Base-by-base conservation (phyloP, 2,329 filamentous ascomycete genomes). In the Diaporthe helianthi region DNA sequence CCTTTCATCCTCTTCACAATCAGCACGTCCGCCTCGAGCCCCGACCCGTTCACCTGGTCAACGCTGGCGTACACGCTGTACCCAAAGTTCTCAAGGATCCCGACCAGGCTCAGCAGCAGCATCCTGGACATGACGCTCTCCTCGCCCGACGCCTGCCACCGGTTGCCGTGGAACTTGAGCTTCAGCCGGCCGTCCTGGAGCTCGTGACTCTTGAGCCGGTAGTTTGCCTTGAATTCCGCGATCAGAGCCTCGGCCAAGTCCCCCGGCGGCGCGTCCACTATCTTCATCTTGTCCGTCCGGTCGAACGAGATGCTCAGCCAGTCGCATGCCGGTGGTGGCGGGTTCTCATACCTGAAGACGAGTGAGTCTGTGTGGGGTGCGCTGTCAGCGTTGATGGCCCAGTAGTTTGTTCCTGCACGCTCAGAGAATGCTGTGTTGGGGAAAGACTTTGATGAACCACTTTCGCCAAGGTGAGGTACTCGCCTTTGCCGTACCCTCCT, bases 51-150 rank as follows among this genome's bases (percentile, higher is more conserved):
- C 17, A 36, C 22, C 67, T 80, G 78, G 69, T 80, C 78, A 33
- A 82, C 74, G 69, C 79, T 79, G 1, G 78, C 78, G 73, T 81
- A 81, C 17, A 81, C 74, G 55, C 76, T 78, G 76, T 79, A 82
- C 1, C 80, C 80, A 61, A 78, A 74, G 4, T 72, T 72, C 69
- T 81, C 80, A 31, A 81, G 71, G 17, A 69, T 71, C 54, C 78
- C 78, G 69, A 81, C 67, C 70, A 81, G 71, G 47, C 69, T 76
- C 70, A 82, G 71, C 46, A 82, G 58, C 55, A 81, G 63, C 61
- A 78, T 70, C 29, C 79, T 22, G n/a, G 55, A 47, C 41, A 15
- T 33, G 15, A 61, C 55, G 5, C 26, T 47, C 0, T 61, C 55
- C 55, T 74, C 13, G 75, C 76, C n/a, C 67, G 73, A 75, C 1